Conservation (phyloP, 2,329 filamentous ascomycete genomes). For the Falciphora oryzae region DNA sequence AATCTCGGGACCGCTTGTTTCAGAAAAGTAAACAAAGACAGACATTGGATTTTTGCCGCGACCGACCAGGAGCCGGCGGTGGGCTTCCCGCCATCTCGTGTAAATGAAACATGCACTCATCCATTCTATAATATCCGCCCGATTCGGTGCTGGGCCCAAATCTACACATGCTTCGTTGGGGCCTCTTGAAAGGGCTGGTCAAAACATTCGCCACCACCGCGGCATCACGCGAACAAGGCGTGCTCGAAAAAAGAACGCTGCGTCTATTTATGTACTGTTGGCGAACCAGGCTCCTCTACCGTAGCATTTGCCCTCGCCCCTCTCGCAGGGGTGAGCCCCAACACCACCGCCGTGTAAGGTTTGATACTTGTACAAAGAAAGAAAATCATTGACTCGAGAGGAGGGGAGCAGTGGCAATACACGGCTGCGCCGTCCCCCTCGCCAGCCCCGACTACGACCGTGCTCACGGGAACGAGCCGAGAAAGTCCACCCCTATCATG, state of each 20-base stretch:
- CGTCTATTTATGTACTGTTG: background rate
- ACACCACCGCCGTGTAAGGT: no score
- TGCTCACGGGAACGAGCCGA: slow-evolving; percentile 5
- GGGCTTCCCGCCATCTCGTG: background rate
- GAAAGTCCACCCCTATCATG: slow-evolving; percentile 8
- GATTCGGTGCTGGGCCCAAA: no score
- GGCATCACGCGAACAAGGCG: no score
- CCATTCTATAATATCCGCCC: background rate
- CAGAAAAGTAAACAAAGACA: background rate
- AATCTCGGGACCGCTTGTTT: background rate
- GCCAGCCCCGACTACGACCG: background rate
- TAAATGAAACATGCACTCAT: background rate
- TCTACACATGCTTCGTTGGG: no score
- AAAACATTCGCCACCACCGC: no score
- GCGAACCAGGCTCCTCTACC: background rate
- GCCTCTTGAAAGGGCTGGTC: no score
- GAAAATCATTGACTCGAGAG: background rate
- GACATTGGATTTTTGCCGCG: no score
- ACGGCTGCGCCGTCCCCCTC: background rate
- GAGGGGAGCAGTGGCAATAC: background rate
- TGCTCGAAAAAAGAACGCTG: background rate
- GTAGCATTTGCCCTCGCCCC: background rate
- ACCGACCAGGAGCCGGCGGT: no score
- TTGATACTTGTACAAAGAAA: background rate
- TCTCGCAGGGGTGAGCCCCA: background rate